A percentile compares a stretch with the other conserved stretches of the same genome.
Conservation (phyloP, 441 rosid species). For the Brassica balearica region DNA sequence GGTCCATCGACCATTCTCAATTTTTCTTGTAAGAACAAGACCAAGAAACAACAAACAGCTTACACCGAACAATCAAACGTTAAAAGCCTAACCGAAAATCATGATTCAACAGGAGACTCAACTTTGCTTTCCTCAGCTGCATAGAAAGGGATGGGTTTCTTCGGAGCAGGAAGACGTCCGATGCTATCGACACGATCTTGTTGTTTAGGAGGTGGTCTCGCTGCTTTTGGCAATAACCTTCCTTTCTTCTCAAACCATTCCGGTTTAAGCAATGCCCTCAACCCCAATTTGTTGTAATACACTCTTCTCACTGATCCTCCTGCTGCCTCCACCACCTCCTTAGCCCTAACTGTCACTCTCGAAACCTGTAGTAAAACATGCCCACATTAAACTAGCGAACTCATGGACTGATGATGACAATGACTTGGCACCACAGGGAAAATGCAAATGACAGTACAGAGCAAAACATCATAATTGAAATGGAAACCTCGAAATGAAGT, state of each 20-base stretch:
- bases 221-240: constrained; percentile 81
- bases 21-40: constrained; percentile 6
- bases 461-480: constrained; percentile 1
- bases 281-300: constrained; percentile 87
- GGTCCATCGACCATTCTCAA: constrained; percentile 14
- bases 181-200: constrained; percentile 87
- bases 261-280: constrained; percentile 82
- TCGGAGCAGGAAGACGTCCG: constrained; percentile 91
- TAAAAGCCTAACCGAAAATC: background rate
- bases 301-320: constrained; percentile 94
- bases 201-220: constrained; percentile 92
- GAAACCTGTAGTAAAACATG: constrained; percentile 60
- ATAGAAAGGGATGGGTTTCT: constrained; percentile 78
- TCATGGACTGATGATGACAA: background rate
- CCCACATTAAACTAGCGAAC: background rate
- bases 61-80: background rate
- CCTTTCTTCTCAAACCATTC: constrained; percentile 99
- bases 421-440: background rate
- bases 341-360: constrained; percentile 88
- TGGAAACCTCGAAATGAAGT: constrained; percentile 81
- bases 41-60: constrained; percentile 25
- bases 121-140: constrained; percentile 48
- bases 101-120: constrained; percentile 48
- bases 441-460: background rate
- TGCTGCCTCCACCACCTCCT: constrained; percentile 84